Conservation (phyloP, 768 basidiomycete genomes). For the Mycena amicta region DNA sequence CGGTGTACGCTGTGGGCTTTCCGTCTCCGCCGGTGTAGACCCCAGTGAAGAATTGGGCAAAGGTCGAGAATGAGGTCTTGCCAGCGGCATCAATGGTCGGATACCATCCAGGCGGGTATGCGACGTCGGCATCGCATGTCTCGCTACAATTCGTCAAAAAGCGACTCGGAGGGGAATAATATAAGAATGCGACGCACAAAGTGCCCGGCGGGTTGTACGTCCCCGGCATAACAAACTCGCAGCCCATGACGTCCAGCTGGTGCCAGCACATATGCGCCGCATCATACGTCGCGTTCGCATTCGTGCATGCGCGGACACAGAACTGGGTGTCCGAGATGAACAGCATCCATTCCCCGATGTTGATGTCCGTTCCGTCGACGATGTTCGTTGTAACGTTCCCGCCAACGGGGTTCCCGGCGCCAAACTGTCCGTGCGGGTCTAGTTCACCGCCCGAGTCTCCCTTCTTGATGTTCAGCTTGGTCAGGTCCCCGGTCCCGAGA, state of each 20-base stretch:
- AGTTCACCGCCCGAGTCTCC: conserved; percentile 49
- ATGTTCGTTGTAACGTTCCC: conserved; percentile 49
- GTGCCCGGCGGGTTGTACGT: conserved; percentile 45
- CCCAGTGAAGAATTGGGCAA: conserved; percentile 48
- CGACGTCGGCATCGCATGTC: conserved; percentile 47
- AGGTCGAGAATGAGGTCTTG: conserved; percentile 42
- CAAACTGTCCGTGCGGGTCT: conserved; percentile 44
- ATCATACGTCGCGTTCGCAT: conserved; percentile 45
- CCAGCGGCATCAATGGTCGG: conserved; percentile 40
- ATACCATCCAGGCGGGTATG: conserved; percentile 51
- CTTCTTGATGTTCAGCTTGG: conserved; percentile 39
- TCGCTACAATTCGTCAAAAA: conserved; percentile 34
- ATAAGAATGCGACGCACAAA: conserved; percentile 34
- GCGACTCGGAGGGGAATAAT: neutral
- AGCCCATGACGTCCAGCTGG: conserved; percentile 48
- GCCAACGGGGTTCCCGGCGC: conserved; percentile 44
- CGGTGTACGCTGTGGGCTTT: conserved; percentile 33
- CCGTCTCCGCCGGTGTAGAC: conserved; percentile 32
- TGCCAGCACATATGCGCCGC: conserved; percentile 48
- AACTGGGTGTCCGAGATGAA: conserved; percentile 23
- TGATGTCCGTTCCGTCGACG: conserved; percentile 35
- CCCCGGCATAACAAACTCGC: conserved; percentile 48
- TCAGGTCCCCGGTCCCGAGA: conserved; percentile 45
- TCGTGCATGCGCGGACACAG: conserved; percentile 46
- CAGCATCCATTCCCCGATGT: conserved; percentile 46